Percentiles rank a stretch among this genome's conserved stretches.
These are phyloP conservation scores for Botrytis tulipae DNA, from an alignment of 2,329 filamentous ascomycete species.

Conservation along the genomic window DNA sequence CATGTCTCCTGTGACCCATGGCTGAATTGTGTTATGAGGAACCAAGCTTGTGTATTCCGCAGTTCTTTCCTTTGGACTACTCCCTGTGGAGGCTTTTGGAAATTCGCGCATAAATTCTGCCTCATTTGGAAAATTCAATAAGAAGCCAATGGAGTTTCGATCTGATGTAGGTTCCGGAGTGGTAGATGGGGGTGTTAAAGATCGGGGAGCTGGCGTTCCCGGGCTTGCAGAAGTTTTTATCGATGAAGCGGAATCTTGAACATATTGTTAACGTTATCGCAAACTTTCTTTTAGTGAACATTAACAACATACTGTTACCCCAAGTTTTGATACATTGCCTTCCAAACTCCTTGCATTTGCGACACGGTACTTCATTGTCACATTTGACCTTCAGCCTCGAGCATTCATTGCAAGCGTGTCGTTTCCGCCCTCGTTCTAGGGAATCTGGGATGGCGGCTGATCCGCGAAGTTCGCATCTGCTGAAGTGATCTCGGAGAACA, in stretches of 20 bases:
- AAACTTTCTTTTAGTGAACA: not conserved
- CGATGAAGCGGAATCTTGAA: slow-evolving; percentile 14
- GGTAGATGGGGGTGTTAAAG: slow-evolving; percentile 24
- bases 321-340: slow-evolving; percentile 36
- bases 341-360: slow-evolving; percentile 38
- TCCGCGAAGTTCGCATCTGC: slow-evolving; percentile 37
- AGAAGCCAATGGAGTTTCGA: slow-evolving; percentile 38
- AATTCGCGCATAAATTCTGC: slow-evolving; percentile 37
- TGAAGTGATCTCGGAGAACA: slow-evolving; percentile 39
- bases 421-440: slow-evolving; percentile 38
- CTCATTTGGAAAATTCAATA: slow-evolving; percentile 36
- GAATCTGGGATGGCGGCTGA: slow-evolving; percentile 36
- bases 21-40: slow-evolving; percentile 22
- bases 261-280: slow-evolving; percentile 15
- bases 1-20: slow-evolving; percentile 12
- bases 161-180: slow-evolving; percentile 35
- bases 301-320: slow-evolving; percentile 23
- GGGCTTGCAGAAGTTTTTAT: slow-evolving; percentile 29
- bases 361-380: slow-evolving; percentile 37
- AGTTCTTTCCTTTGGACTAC: slow-evolving; percentile 26
- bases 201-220: slow-evolving; percentile 24
- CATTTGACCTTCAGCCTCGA: slow-evolving; percentile 39
- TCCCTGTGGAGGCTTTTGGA: slow-evolving; percentile 32
- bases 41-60: slow-evolving; percentile 22
- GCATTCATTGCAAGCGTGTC: slow-evolving; percentile 39